A percentile compares a stretch with the other conserved stretches of the same genome.
These are phyloP conservation scores for Clarireedia monteithiana DNA, from an alignment of 2,329 filamentous ascomycete genomes.

Conservation along the genomic window DNA sequence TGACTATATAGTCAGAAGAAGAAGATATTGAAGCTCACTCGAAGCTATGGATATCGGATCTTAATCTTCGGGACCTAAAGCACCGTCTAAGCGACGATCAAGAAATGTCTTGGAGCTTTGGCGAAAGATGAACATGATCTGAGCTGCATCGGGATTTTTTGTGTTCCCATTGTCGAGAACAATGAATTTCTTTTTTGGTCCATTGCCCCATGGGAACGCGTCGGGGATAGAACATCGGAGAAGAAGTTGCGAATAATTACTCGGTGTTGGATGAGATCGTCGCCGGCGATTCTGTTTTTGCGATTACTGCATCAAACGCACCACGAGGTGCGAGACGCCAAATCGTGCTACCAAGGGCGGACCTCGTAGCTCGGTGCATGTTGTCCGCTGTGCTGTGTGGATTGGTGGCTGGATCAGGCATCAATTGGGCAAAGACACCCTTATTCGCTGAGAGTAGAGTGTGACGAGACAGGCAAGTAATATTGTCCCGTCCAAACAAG, in stretches of 20 bases:
- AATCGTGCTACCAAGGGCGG: neutral
- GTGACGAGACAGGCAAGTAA: slow-evolving; percentile 4
- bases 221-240: neutral
- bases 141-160: slow-evolving; percentile 3
- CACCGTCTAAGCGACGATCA: slow-evolving; percentile 1
- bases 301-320: neutral
- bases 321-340: neutral
- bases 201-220: neutral
- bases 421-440: slow-evolving; percentile 6
- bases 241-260: neutral
- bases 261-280: neutral
- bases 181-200: neutral
- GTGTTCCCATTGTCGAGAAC: neutral
- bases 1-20: slow-evolving; percentile 1
- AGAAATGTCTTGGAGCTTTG: neutral
- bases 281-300: slow-evolving; percentile 3
- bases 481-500: neutral
- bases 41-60: slow-evolving; percentile 1
- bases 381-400: neutral
- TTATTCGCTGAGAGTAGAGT: neutral
- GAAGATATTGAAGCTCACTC: slow-evolving; percentile 4
- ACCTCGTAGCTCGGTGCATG: slow-evolving; percentile 5
- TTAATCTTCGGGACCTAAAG: neutral
- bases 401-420: slow-evolving; percentile 8
- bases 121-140: neutral